phyloP scores from a whole-genome alignment of 371 early-diverging fungal genomes.

The Mortierella polycephala region DNA sequence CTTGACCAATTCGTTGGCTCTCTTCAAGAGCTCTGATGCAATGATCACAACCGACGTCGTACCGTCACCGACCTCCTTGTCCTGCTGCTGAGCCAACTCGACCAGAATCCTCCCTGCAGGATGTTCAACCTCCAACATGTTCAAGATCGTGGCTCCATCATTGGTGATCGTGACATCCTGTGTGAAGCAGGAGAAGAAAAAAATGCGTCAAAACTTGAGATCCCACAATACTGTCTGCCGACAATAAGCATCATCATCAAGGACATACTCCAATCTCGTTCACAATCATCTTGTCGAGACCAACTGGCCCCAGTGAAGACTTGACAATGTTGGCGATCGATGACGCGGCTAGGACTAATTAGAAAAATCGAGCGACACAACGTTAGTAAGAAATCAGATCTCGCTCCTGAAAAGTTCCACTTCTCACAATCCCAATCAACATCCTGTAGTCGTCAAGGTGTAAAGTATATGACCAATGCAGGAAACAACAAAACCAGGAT shows the following conservation, averaged over 20 bases:
- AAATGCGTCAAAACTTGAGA: no score
- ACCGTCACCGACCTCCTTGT: conserved; percentile 99
- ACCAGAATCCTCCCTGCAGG: conserved; percentile 98
- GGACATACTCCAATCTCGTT: conserved; percentile 96
- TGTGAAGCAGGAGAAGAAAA: not conserved
- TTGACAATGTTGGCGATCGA: conserved; percentile 99
- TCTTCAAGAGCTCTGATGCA: conserved; percentile 96
- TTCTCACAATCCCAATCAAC: no score
- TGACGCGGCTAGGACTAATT: conserved; percentile 71
- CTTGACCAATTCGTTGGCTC: conserved; percentile 97
- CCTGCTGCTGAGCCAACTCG: conserved; percentile 99
- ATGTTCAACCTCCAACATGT: conserved; percentile 97
- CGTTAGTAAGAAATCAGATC: not conserved
- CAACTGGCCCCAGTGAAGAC: conserved; percentile 99
- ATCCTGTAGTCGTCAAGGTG: no score
- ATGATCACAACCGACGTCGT: conserved; percentile 99
- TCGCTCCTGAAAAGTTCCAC: no score
- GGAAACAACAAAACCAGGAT: no score
- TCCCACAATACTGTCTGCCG: no score
- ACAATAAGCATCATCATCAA: no score
- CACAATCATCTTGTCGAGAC: conserved; percentile 99
- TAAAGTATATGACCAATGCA: no score
- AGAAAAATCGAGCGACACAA: no score
- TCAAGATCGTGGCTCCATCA: conserved; percentile 99
- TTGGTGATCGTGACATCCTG: conserved; percentile 99